phyloP scores from a whole-genome alignment of 371 early-diverging fungal species.

The Mortierella polycephala region DNA sequence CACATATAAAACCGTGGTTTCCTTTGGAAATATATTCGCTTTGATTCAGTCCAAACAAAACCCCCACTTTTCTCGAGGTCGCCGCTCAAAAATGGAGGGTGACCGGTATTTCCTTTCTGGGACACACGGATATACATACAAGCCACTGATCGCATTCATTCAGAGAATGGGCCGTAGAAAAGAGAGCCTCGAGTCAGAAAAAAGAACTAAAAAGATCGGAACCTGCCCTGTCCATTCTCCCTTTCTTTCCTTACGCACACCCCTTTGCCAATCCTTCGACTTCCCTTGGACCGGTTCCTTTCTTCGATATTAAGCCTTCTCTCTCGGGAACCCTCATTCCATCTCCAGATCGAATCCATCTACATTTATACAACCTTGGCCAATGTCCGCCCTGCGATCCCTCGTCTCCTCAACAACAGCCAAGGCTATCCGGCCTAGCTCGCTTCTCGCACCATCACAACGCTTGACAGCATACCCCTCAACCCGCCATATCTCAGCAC shows the following conservation, averaged over 20 bases:
- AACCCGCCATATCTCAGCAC: conserved; percentile 30
- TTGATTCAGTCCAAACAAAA: too few species aligned
- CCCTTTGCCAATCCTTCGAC: not conserved
- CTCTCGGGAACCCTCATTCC: not conserved
- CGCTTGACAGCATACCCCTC: conserved; percentile 41
- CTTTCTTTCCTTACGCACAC: conserved; percentile 8
- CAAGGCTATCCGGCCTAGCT: conserved; percentile 36
- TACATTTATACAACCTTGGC: conserved; percentile 1
- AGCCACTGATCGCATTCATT: not conserved
- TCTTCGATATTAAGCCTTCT: not conserved
- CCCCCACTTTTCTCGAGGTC: too few species aligned
- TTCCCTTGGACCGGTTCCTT: conserved; percentile 3
- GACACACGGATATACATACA: too few species aligned
- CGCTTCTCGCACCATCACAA: conserved; percentile 38
- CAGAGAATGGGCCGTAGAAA: not conserved
- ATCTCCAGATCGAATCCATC: not conserved
- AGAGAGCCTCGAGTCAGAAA: too few species aligned
- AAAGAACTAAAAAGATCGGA: conserved; percentile 6
- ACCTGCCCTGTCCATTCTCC: conserved; percentile 4
- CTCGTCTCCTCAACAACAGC: conserved; percentile 41
- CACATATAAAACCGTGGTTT: too few species aligned
- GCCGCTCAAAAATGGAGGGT: too few species aligned
- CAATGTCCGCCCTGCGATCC: conserved; percentile 54
- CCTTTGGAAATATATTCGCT: too few species aligned
- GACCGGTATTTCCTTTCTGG: too few species aligned